Base-by-base conservation (phyloP, 1,284 basidiomycete genomes). In the Cryptococcus sp. region DNA sequence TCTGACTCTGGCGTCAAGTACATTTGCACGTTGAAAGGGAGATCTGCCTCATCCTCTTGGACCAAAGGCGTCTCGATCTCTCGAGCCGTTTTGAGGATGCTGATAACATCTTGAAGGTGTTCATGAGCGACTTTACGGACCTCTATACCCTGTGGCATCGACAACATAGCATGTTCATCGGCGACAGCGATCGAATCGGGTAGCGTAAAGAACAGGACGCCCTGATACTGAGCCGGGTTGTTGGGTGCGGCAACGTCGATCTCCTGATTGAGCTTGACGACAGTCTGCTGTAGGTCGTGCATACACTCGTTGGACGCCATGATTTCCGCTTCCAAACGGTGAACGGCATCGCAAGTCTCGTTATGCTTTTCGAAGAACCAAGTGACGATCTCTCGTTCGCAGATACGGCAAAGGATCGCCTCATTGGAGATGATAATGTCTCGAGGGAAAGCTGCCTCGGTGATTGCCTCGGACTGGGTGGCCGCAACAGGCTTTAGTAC, bases 311-410 rank as follows among this genome's bases (percentile, higher is more conserved):
- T 96, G 81, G 89, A 91, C 71, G 93, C 90, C 30, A 85, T 82
- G 62, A 99, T 93, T 79, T 97, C 93, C 43, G 95, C 93, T 79
- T 99, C 96, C 63, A 99, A 83, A 47, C 93, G 88, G 78, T 99
- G 96, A 1, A 93, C 89, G 79, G 98, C 96, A 69, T 88, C 92
- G 76, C 96, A 99, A 11, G 95, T 99, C 80, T 99, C 96, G 82
- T 94, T 98, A 82, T 99, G 96, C 81, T 98, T 98, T 80, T 98
- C 96, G 75, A 99, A 99, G 82, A 95, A 99, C 94, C 96, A 99
- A 58, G 95, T 90, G 2, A 96, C 94, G 55, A 99, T 89, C 69
- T 91, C 88, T 70, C 90, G 87, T 79, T 99, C 96, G 82, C 96
- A 99, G 65, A 99, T 99, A 49, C 96, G 91, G 80, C 96, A 99